Evolutionary conservation across 78 protist genomes (phyloP).

Genomic region (Bodo saltans): DNA sequence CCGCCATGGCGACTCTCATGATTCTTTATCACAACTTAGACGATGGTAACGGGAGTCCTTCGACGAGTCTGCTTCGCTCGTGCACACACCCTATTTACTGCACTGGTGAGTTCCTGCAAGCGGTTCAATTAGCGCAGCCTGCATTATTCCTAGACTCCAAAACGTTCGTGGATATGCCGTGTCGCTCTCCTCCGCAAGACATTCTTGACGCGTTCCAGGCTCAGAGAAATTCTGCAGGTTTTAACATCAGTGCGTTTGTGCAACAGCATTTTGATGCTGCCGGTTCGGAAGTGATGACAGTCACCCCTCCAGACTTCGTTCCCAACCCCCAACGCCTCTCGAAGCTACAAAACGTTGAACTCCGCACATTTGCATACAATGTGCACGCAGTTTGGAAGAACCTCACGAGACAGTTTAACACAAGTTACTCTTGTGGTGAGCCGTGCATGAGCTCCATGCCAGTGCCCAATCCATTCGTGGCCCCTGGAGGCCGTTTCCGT

Average conservation of each 20-base stretch:
- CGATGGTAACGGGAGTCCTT: no score
- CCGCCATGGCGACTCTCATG: no score
- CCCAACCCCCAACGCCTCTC: neutral
- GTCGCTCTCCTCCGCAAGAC: neutral
- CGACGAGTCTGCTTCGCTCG: no score
- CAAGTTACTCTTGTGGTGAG: neutral
- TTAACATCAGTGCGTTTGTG: neutral
- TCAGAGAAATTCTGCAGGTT: no score
- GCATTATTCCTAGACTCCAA: slow-evolving; percentile 22
- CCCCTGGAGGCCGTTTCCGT: slow-evolving; percentile 36
- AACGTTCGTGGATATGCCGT: slow-evolving; percentile 44
- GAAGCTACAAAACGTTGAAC: neutral
- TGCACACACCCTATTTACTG: slow-evolving; percentile 24
- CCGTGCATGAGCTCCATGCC: slow-evolving; percentile 5
- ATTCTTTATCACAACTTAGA: no score
- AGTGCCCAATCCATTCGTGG: slow-evolving; percentile 7
- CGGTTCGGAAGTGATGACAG: slow-evolving; percentile 1
- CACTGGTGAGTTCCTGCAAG: neutral
- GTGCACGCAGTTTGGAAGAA: slow-evolving; percentile 14
- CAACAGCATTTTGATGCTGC: slow-evolving; percentile 2
- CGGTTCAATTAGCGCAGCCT: neutral
- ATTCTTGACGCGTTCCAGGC: slow-evolving; percentile 2
- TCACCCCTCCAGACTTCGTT: slow-evolving; percentile 8
- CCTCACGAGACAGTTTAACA: neutral
- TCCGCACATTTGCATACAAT: neutral